These are phyloP conservation scores for Kwoniella bestiolae DNA, from an alignment of 768 basidiomycete species.

Conservation along the genomic window DNA sequence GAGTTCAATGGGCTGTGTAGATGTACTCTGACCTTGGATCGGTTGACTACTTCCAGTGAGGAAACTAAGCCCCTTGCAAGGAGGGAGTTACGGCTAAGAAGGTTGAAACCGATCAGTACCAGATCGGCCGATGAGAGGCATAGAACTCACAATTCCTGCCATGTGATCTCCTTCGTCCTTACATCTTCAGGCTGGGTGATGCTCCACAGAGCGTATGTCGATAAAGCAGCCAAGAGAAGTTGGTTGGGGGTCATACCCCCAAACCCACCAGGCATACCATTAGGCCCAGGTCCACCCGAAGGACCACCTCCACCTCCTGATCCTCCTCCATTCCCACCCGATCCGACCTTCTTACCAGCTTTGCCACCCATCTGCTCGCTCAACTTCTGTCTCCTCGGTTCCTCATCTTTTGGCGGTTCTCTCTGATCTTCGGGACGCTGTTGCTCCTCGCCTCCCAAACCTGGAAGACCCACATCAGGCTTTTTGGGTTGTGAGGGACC, in stretches of 20 bases:
- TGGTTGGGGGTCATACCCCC: slow-evolving; percentile 54
- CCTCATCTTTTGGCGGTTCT: slow-evolving; percentile 27
- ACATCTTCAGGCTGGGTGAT: slow-evolving; percentile 46
- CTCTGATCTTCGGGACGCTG: slow-evolving; percentile 25
- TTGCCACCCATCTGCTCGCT: slow-evolving; percentile 36
- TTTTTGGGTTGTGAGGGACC: slow-evolving; percentile 47
- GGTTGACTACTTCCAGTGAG: slow-evolving; percentile 87
- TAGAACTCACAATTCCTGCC: slow-evolving; percentile 81
- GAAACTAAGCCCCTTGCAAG: slow-evolving; percentile 96
- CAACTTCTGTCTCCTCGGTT: slow-evolving; percentile 37
- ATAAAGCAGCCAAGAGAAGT: slow-evolving; percentile 48
- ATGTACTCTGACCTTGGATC: slow-evolving; percentile 85
- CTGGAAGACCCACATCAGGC: slow-evolving; percentile 46
- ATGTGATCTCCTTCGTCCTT: slow-evolving; percentile 84
- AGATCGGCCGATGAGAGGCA: neutral
- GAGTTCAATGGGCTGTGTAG: slow-evolving; percentile 73
- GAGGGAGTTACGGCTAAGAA: slow-evolving; percentile 75
- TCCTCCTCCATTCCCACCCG: slow-evolving; percentile 49
- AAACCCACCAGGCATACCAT: slow-evolving; percentile 29
- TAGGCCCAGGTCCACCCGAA: slow-evolving; percentile 40
- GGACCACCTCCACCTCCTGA: slow-evolving; percentile 41
- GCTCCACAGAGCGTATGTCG: slow-evolving; percentile 50
- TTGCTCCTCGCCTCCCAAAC: slow-evolving; percentile 15
- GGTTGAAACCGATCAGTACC: neutral
- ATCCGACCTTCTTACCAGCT: slow-evolving; percentile 45